Conservation (phyloP, 2,329 filamentous ascomycete species). For the Sporothrix sp. region DNA sequence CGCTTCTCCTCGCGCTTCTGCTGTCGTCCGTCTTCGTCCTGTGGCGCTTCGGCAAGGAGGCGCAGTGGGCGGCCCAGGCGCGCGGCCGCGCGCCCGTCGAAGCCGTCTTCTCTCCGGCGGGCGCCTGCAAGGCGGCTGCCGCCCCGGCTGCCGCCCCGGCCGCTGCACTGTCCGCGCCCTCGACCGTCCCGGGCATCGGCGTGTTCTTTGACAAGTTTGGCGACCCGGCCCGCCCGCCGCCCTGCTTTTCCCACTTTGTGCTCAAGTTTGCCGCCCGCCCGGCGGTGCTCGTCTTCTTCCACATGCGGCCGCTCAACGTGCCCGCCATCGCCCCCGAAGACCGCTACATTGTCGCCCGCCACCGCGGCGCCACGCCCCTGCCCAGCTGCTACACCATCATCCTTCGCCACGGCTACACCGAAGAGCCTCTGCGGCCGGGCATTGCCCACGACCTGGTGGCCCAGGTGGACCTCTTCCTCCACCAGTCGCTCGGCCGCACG, state of each 20-base stretch:
- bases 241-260: constrained; percentile 63
- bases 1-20: constrained; percentile 52
- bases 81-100: constrained; percentile 47
- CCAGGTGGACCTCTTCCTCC: constrained; percentile 43
- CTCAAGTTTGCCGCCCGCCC: constrained; percentile 59
- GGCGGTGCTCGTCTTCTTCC: constrained; percentile 64
- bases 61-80: constrained; percentile 63
- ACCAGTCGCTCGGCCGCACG: constrained; percentile 18
- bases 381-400: constrained; percentile 59
- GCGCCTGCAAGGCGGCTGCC: constrained; percentile 31
- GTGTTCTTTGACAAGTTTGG: constrained; percentile 75
- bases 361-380: constrained; percentile 24
- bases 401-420: constrained; percentile 63
- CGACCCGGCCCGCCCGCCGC: constrained; percentile 43
- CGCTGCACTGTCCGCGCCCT: constrained; percentile 23
- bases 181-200: constrained; percentile 47
- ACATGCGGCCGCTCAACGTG: constrained; percentile 53
- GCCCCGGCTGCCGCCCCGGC: constrained; percentile 13
- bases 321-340: constrained; percentile 44
- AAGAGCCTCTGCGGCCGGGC: constrained; percentile 57
- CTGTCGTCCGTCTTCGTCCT: constrained; percentile 58
- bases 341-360: constrained; percentile 37
- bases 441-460: constrained; percentile 47
- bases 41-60: constrained; percentile 71
- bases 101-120: too few species aligned